Percentiles rank a stretch among this genome's conserved stretches.
phyloP scores from a whole-genome alignment of 345 rosid species.

The Hibiscus mutabilis region DNA sequence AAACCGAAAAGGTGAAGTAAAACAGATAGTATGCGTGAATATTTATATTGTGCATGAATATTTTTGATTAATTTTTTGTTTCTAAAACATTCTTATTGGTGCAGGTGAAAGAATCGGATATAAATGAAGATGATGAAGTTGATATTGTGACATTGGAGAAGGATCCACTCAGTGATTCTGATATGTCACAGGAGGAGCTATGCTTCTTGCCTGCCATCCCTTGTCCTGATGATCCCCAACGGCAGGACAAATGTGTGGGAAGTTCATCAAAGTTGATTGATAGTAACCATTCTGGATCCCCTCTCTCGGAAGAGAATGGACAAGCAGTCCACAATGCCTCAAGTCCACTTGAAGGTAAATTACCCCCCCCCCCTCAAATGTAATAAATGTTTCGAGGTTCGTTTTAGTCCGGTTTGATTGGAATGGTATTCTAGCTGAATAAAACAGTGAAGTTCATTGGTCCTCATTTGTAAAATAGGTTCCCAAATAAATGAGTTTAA shows the following conservation, averaged over 20 bases:
- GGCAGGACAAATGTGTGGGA: constrained; percentile 52
- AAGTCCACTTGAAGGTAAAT: constrained; percentile 78
- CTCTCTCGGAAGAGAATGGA: constrained; percentile 75
- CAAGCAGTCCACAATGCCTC: constrained; percentile 46
- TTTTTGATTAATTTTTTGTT: constrained; percentile 1
- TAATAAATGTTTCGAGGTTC: background rate
- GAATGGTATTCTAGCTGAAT: constrained; percentile 1
- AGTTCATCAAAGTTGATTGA: constrained; percentile 63
- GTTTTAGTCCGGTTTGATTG: constrained; percentile 2
- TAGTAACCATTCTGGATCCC: constrained; percentile 66
- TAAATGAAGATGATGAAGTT: constrained; percentile 90
- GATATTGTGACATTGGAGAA: constrained; percentile 83
- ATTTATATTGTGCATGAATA: too few species aligned
- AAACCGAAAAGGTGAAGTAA: constrained; percentile 72
- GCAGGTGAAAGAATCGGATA: constrained; percentile 74
- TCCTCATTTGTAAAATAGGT: background rate
- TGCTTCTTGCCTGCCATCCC: constrained; percentile 90
- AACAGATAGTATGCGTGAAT: background rate
- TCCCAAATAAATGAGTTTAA: background rate
- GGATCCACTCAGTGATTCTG: constrained; percentile 91
- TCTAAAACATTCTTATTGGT: constrained; percentile 21
- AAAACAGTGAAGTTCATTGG: background rate
- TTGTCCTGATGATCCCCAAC: constrained; percentile 66
- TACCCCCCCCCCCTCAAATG: background rate
- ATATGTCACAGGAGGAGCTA: constrained; percentile 87